Evolutionary conservation across 257 asterid species (phyloP), one percentile per base, ranked within the genome.

Genomic region (Catharanthus roseus): DNA sequence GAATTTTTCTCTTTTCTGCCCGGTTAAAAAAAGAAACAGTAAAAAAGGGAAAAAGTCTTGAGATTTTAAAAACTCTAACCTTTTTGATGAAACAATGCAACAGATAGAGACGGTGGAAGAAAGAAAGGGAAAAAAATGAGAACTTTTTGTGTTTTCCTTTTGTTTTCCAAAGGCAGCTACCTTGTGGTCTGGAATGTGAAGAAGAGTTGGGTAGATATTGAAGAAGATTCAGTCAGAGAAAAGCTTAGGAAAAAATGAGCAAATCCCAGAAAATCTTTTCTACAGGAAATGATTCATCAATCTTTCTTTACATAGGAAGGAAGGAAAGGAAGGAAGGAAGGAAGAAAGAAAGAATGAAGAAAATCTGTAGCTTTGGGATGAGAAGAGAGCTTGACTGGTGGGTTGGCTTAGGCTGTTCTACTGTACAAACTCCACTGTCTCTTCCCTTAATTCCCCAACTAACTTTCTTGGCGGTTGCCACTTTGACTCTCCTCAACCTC

Each of bases 401-500:
- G 69, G 34, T 72, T n/a, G 39, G 64, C 23, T 10, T 13, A 1
- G n/a, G n/a, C n/a, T n/a, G n/a, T n/a, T n/a, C n/a, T n/a, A 31
- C 62, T 68, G 10, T 64, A 64, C n/a, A 1, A 38, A n/a, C 49
- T 2, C 0, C 3, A 15, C 6, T 13, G 26, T 33, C 70, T 42
- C 31, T 45, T 21, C 5, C 6, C 10, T 33, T n/a, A 0, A 6
- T 16, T 49, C 21, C 71, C 74, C 78, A 74, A 45, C 78, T 58
- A 75, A 75, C 79, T 68, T 16, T 19, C 70, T 6, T 60, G 56
- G 79, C 51, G 9, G 54, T 26, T 6, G 26, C 39, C 28, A 61
- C 19, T 73, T 74, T 67, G 77, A 51, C 66, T 28, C 23, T n/a
- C 47, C 42, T 3, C 3, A 38, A 3, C 42, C 42, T 3, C 3